These are phyloP conservation scores for Aschersonia sp. DNA, from an alignment of 2,329 filamentous ascomycete species.

Conservation along the genomic window DNA sequence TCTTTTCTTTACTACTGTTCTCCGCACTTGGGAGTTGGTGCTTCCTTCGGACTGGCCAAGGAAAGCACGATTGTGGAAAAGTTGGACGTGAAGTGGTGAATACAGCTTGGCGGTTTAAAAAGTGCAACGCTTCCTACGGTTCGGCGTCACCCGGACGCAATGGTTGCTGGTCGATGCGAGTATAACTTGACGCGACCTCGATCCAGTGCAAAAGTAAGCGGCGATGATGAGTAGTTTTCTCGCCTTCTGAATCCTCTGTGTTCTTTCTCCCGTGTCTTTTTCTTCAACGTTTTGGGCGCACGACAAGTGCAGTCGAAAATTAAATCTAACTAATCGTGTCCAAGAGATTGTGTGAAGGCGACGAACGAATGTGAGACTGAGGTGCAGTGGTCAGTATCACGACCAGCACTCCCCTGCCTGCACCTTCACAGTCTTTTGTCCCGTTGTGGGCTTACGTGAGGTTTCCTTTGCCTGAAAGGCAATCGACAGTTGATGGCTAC, in stretches of 20 bases:
- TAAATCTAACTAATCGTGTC: not conserved
- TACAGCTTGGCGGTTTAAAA: slow-evolving; percentile 45
- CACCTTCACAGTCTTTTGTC: not conserved
- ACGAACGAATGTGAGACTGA: not conserved
- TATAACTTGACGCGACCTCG: not conserved
- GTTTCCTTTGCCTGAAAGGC: not conserved
- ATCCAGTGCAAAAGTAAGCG: not conserved
- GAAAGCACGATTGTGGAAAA: slow-evolving; percentile 29
- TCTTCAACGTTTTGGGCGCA: not conserved
- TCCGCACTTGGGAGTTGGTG: slow-evolving; percentile 7
- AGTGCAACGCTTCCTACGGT: not conserved
- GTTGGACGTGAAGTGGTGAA: slow-evolving; percentile 54
- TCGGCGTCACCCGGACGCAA: too few relatives aligned
- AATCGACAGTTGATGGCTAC: not conserved
- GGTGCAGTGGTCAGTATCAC: not conserved
- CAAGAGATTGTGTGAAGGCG: not conserved
- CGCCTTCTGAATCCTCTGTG: not conserved
- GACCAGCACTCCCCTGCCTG: not conserved
- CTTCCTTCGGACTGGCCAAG: slow-evolving; percentile 11
- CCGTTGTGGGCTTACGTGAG: not conserved
- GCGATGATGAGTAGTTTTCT: not conserved
- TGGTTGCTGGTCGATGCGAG: not conserved
- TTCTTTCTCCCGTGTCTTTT: not conserved
- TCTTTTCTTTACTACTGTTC: slow-evolving; percentile 16
- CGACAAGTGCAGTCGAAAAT: not conserved